Percentiles rank a stretch among this genome's conserved stretches.
Conservation (phyloP, 2,329 filamentous ascomycete species). For the Leptographium lundbergii region DNA sequence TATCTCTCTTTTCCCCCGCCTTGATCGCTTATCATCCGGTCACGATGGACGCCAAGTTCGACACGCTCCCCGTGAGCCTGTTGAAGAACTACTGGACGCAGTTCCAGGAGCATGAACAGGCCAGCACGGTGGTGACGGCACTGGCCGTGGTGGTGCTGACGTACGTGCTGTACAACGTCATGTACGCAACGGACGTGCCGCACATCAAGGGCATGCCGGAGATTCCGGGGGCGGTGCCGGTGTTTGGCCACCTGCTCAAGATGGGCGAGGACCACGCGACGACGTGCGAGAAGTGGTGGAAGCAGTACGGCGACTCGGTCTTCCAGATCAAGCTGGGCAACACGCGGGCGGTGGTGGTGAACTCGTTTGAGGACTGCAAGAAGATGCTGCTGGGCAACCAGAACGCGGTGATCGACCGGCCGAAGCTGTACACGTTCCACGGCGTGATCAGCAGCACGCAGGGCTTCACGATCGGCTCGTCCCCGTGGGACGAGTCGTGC, state of each 20-base stretch:
- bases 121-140: conserved; percentile 5
- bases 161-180: conserved; percentile 8
- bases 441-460: conserved; percentile 64
- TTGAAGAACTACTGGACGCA: conserved; percentile 6
- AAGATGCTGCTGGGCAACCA: conserved; percentile 70
- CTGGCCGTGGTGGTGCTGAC: conserved; percentile 4
- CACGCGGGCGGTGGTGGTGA: conserved; percentile 63
- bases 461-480: conserved; percentile 73
- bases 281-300: conserved; percentile 41
- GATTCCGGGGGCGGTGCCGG: conserved; percentile 41
- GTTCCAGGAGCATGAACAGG: conserved; percentile 7
- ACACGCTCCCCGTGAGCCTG: conserved; percentile 2
- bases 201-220: conserved; percentile 51
- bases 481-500: conserved; percentile 73
- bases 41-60: conserved; percentile 7
- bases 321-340: conserved; percentile 60
- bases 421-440: conserved; percentile 71
- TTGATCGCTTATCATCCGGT: neutral
- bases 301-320: conserved; percentile 45
- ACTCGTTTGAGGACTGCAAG: conserved; percentile 62
- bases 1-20: neutral
- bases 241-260: conserved; percentile 52
- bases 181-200: conserved; percentile 40
- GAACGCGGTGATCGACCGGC: conserved; percentile 64
- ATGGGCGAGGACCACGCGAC: conserved; percentile 45